Evolutionary conservation across 306 rosid genomes (phyloP).

Genomic region (Fragaria iinumae): DNA sequence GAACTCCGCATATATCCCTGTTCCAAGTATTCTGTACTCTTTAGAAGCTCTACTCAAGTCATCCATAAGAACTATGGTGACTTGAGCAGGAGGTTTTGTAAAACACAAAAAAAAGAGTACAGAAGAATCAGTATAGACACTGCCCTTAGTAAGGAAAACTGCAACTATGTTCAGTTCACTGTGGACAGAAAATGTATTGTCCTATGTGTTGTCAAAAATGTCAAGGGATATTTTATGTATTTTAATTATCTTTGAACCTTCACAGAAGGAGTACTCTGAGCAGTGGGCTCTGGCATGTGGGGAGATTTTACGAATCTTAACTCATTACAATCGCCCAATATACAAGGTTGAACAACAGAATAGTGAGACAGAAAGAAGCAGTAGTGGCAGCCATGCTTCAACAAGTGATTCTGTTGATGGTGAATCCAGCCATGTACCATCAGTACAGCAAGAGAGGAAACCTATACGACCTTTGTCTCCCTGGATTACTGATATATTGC

Average conservation of each 20-base stretch:
- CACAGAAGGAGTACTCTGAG: slow-evolving; percentile 88
- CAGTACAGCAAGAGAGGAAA: slow-evolving; percentile 71
- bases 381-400: slow-evolving; percentile 76
- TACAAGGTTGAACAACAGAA: slow-evolving; percentile 63
- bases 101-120: background rate
- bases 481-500: slow-evolving; percentile 90
- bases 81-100: background rate
- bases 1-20: background rate
- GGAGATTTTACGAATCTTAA: slow-evolving; percentile 86
- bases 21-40: background rate
- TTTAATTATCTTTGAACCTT: slow-evolving; percentile 14
- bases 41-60: background rate
- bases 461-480: slow-evolving; percentile 91
- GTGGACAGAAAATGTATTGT: slow-evolving; percentile 5
- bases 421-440: slow-evolving; percentile 45
- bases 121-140: background rate
- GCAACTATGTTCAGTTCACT: background rate
- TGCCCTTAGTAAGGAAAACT: background rate
- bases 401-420: slow-evolving; percentile 61
- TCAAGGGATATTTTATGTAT: background rate
- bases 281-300: slow-evolving; percentile 99
- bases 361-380: slow-evolving; percentile 78
- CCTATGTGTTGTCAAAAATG: slow-evolving; percentile 12
- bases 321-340: slow-evolving; percentile 96
- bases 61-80: background rate